Evolutionary conservation across 176 grass and related monocot species (phyloP), one percentile per base, ranked within the genome.

Genomic region (Ensete glaucum): DNA sequence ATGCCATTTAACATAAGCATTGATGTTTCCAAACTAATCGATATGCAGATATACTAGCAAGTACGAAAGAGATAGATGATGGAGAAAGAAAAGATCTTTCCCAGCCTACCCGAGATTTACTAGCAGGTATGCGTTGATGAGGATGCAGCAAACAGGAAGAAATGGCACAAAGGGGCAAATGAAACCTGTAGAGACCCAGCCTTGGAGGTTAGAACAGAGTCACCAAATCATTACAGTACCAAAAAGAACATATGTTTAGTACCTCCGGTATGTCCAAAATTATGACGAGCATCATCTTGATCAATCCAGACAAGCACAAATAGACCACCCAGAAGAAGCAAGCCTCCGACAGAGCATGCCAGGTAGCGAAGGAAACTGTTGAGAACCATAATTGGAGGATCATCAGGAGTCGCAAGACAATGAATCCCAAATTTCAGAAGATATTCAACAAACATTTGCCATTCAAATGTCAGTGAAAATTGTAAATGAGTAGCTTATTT

Each of bases 211-310:
- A 20, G 16, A 14, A 20, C 53, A 24, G 0, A 24, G 53, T 17
- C 15, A 19, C 8, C 23, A 29, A 74, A 74, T 4, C 3, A 56
- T 29, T 16, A 27, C 11, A 55, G 22, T 1, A 56, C 17, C 2
- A 56, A 1, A 53, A 21, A 72, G 0, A 15, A n/a, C 2, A 56
- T 34, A 62, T 74, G 20, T 21, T 21, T 48, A 21, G 48, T 84
- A 96, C 91, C 91, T 90, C 91, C 91, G 8, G 88, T 79, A 64
- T 91, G 87, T 73, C 91, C 91, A 78, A 96, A 96, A 4, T 56
- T 78, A 75, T 96, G 91, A 22, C 87, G 80, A 25, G 72, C 83
- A 0, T 86, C 64, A 8, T 96, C 87, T 84, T 96, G 91, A 48
- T 96, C 91, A 0, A 96, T 90, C 85, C 79, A 96, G 81, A 64